Base-by-base conservation (phyloP, 139 green algal species). In the Auxenochlorella protothecoides region DNA sequence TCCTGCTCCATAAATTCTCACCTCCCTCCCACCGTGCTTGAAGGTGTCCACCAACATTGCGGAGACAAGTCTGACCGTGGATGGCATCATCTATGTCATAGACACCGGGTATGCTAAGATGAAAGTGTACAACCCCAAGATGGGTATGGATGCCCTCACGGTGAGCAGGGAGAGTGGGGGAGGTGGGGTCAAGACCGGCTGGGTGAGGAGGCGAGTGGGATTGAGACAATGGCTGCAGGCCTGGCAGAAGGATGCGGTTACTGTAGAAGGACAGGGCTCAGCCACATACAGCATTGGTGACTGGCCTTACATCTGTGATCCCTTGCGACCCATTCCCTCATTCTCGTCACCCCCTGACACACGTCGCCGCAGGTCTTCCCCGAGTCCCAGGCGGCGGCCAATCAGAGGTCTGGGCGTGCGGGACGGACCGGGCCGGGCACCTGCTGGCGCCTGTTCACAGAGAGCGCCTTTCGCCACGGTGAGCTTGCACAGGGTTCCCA, bases 111-210 rank as follows among this genome's bases (percentile, higher is more conserved):
- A 93, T 73, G 86, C 85, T 70, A 97, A 98, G 82, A 88, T 96
- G 76, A 96, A 95, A 77, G 92, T 98, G 66, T 98, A 96, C 89
- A 98, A 97, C 83, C 91, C 94, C 9, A 92, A 93, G 69, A 95
- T 98, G 85, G 94, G 93, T 63, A 98, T 98, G 94, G 93, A 98
- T 78, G 89, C 92, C 5, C 83, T 97, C 60, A 72, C 72, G 16
- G 27, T 44, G 27, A 44, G 27, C 27, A 44, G 27, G 0, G 27
- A 1, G 27, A 1, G 27, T 1, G 27, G 27, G 27, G 27, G 27
- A 44, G 27, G 27, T 44, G 27, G 27, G 27, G 27, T 44, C 27
- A 44, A 44, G 27, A 44, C 27, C 86, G 91, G 82, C 82, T 89
- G 53, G 56, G 67, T 71, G 54, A 72, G 66, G 59, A 15, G n/a